Base-by-base conservation (phyloP, 2,329 filamentous ascomycete genomes). In the Exophiala oligosperma region DNA sequence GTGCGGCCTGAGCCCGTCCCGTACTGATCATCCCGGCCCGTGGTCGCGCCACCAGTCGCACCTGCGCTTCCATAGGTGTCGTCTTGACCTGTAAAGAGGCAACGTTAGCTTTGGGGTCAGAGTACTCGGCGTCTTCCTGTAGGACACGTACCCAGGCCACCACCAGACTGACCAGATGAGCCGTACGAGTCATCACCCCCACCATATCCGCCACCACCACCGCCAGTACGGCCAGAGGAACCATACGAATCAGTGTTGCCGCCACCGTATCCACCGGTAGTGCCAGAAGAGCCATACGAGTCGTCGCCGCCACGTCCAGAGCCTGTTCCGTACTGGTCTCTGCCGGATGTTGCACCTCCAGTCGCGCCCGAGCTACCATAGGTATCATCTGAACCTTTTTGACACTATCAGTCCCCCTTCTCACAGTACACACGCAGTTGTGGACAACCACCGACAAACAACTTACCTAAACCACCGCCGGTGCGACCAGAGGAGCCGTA, bases 1-100 rank as follows among this genome's bases (percentile, higher is more conserved):
- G 64, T 66, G 24, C 64, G 56, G 26, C 64, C 60, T 6, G 60
- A 59, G n/a, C 60, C 60, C 50, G 52, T 54, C 21, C 60, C 56
- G 24, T 62, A 47, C 17, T 28, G 11, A 14, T 47, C 44, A 26
- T 47, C 44, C 53, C 48, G 29, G 3, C 50, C 50, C 4, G 38
- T 23, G 32, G 5, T 17, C 38, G 41, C 51, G 29, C 56, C 49
- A 43, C 54, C 51, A 26, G 52, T 57, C 38, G 57, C 47, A 47
- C 59, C 57, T 38, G 59, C 58, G 17, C 52, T 48, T 8, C 59
- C 65, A 38, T 63, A 66, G 37, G 32, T 63, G 44, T 66, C 61
- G 46, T 63, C 52, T 11, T n/a, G 26, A 49, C 52, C 49, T 57
- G 5, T 43, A 17, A 11, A n/a, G 12, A 41, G 38, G 38, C 4